A percentile compares a stretch with the other conserved stretches of the same genome.
Evolutionary conservation across 768 basidiomycete species (phyloP).

Genomic region (Collybia sp.): DNA sequence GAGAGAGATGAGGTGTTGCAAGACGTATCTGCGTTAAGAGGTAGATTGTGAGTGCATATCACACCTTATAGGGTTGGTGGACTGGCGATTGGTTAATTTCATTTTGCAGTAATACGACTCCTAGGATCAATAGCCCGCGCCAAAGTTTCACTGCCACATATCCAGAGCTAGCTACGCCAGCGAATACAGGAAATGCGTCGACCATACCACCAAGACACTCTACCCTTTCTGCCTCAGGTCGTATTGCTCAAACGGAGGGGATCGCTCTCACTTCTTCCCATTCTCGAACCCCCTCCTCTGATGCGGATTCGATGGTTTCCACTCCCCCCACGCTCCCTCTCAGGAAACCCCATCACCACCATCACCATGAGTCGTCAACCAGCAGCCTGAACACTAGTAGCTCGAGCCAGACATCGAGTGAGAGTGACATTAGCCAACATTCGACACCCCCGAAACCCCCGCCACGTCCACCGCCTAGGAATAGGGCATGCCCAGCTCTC

Average conservation of each 20-base stretch:
- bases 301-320: conserved; percentile 10
- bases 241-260: conserved; percentile 11
- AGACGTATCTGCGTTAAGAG: conserved; percentile 38
- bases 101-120: conserved; percentile 7
- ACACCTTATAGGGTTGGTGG: no score
- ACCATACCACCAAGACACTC: conserved; percentile 19
- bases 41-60: conserved; percentile 41
- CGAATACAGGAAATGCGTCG: conserved; percentile 17
- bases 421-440: conserved; percentile 22
- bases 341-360: conserved; percentile 12
- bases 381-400: conserved; percentile 19
- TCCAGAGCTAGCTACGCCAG: conserved; percentile 3
- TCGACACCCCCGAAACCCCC: conserved; percentile 15
- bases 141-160: conserved; percentile 6
- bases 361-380: conserved; percentile 9
- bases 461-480: conserved; percentile 32
- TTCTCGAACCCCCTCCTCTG: conserved; percentile 17
- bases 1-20: conserved; percentile 12
- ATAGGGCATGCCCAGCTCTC: conserved; percentile 16
- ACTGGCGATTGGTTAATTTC: neutral
- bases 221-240: conserved; percentile 10
- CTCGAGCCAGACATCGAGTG: conserved; percentile 35
- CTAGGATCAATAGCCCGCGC: conserved; percentile 8
- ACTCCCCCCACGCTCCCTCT: conserved; percentile 12
- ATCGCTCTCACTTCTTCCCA: conserved; percentile 10